Evolutionary conservation across 225 moss, liverwort and hornwort genomes (phyloP).

Genomic region (Physcomitrium patens): DNA sequence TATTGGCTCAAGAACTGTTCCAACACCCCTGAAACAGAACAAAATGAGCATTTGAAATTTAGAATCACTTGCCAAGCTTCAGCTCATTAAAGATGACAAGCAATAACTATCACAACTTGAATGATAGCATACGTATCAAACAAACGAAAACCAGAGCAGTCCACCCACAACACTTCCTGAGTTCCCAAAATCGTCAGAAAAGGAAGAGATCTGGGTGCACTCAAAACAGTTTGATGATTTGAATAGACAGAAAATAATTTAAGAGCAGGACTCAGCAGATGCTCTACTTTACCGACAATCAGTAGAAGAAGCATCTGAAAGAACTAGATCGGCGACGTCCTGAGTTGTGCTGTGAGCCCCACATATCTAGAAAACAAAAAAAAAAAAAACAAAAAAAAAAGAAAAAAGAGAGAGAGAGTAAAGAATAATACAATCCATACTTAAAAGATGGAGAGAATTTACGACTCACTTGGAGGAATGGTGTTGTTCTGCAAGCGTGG

Average conservation of each 20-base stretch:
- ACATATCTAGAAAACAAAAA: background rate
- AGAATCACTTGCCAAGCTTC: constrained; percentile 1
- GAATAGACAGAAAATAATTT: background rate
- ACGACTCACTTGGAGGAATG: constrained; percentile 45
- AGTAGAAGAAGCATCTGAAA: background rate
- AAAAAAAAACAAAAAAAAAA: too few species aligned
- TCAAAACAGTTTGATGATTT: background rate
- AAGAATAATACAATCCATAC: background rate
- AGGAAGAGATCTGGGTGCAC: background rate
- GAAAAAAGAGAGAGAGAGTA: too few species aligned
- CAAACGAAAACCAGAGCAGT: background rate
- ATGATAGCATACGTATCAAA: background rate
- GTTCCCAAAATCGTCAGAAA: background rate
- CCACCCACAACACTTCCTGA: background rate
- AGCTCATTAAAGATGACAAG: background rate
- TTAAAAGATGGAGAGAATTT: background rate
- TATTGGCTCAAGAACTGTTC: constrained; percentile 44
- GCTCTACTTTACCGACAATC: background rate
- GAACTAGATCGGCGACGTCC: background rate
- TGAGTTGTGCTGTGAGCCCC: constrained; percentile 14
- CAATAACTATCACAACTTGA: background rate
- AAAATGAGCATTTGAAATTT: background rate
- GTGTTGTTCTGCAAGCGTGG: constrained; percentile 39
- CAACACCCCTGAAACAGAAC: constrained; percentile 31
- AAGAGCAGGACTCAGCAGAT: background rate